phyloP scores from a whole-genome alignment of 371 early-diverging fungal genomes.

The Haplosporangium sp. region DNA sequence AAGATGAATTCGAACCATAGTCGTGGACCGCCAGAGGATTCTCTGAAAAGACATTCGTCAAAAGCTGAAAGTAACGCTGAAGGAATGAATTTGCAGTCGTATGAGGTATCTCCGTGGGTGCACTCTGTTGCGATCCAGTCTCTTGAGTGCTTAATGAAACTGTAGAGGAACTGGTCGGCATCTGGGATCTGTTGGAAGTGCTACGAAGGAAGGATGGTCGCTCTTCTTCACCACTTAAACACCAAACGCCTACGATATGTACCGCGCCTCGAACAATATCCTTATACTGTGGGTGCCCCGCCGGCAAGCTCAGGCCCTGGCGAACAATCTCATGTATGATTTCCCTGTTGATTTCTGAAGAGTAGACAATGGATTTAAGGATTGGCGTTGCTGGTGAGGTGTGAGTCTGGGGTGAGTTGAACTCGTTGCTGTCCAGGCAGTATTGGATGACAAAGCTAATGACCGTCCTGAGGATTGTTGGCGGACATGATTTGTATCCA shows the following conservation, averaged over 20 bases:
- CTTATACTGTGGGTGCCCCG: conserved; percentile 61
- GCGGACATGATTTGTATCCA: conserved; percentile 81
- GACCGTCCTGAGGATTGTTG: conserved; percentile 73
- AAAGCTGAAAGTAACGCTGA: conserved; percentile 67
- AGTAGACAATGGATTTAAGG: conserved; percentile 74
- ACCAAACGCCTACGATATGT: conserved; percentile 81
- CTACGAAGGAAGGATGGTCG: conserved; percentile 72
- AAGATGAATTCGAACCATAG: conserved; percentile 36
- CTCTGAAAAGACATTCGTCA: conserved; percentile 65
- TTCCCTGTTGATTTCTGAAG: conserved; percentile 74
- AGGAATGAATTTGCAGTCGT: conserved; percentile 68
- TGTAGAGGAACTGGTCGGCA: conserved; percentile 18
- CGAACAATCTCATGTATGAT: conserved; percentile 81
- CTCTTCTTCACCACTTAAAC: conserved; percentile 74
- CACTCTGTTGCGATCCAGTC: conserved; percentile 24
- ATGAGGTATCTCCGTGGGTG: conserved; percentile 14
- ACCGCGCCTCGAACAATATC: conserved; percentile 77
- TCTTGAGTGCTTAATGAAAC: conserved; percentile 42
- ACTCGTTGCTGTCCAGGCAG: conserved; percentile 67
- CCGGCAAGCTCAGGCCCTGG: conserved; percentile 74
- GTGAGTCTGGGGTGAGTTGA: conserved; percentile 54
- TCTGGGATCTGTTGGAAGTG: conserved; percentile 49
- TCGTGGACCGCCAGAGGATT: conserved; percentile 20
- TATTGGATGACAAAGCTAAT: conserved; percentile 75
- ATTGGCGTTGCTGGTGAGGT: conserved; percentile 77